These are phyloP conservation scores for Xylariaceae sp. DNA, from an alignment of 2,329 filamentous ascomycete species.

Conservation along the genomic window DNA sequence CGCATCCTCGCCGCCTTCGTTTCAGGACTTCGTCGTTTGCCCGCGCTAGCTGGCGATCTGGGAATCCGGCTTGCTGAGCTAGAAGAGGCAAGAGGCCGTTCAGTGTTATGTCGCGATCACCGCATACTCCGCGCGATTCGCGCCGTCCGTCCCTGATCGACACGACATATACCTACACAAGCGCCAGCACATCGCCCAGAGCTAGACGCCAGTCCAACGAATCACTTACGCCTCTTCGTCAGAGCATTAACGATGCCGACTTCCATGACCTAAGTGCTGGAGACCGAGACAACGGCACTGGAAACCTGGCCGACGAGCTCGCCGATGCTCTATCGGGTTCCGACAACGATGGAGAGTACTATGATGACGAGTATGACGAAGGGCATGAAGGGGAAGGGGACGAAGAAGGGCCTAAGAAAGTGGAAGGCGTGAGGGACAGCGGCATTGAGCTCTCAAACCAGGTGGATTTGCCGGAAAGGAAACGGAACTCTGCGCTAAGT, in stretches of 20 bases:
- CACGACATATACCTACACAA: conserved; percentile 32
- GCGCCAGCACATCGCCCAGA: conserved; percentile 41
- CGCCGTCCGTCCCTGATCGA: conserved; percentile 53
- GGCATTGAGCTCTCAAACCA: conserved; percentile 40
- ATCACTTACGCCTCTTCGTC: conserved; percentile 43
- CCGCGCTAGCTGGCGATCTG: neutral
- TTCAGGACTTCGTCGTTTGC: neutral
- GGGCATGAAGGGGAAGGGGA: conserved; percentile 22
- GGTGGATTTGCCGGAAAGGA: conserved; percentile 25
- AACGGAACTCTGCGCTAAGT: conserved; percentile 39
- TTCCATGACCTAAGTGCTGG: conserved; percentile 40
- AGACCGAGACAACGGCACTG: conserved; percentile 53
- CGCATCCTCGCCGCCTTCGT: conserved; percentile 5
- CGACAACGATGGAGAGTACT: conserved; percentile 52
- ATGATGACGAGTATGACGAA: conserved; percentile 37
- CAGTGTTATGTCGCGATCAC: conserved; percentile 41
- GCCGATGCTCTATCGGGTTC: conserved; percentile 67
- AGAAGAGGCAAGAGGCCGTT: neutral
- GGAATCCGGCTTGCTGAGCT: neutral
- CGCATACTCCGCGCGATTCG: conserved; percentile 55
- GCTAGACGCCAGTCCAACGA: conserved; percentile 49
- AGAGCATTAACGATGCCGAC: conserved; percentile 45
- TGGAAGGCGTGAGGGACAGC: conserved; percentile 37
- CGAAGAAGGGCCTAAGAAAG: conserved; percentile 22
- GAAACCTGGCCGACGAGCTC: conserved; percentile 76